Percentiles rank a stretch among this genome's conserved stretches.
Conservation (phyloP, 257 asterid species). For the Jaltomata sinuosa region DNA sequence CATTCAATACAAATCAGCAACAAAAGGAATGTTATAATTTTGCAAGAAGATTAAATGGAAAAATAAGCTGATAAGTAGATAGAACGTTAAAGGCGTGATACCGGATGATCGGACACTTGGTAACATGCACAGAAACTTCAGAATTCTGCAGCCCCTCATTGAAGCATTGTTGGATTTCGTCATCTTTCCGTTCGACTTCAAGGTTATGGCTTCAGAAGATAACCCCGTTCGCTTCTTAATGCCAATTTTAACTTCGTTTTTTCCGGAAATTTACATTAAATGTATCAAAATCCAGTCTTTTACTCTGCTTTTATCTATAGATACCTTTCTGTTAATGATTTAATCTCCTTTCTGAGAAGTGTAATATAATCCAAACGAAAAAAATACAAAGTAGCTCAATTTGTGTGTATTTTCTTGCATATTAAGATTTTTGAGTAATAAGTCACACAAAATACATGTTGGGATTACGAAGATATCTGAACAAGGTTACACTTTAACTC, state of each 20-base stretch:
- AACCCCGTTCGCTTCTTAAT: too few species aligned
- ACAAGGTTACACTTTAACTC: constrained; percentile 12
- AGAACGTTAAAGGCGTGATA: constrained; percentile 6
- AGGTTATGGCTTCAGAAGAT: too few species aligned
- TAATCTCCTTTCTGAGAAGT: too few species aligned
- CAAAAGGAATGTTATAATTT: neutral
- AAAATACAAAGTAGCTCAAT: too few species aligned
- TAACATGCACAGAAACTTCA: constrained; percentile 54
- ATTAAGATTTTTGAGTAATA: neutral
- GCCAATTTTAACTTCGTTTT: too few species aligned
- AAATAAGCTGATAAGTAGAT: neutral
- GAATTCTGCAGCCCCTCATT: constrained; percentile 33
- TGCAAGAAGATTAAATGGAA: neutral
- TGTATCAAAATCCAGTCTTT: neutral
- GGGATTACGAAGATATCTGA: constrained; percentile 5
- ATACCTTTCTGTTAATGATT: neutral
- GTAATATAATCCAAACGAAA: too few species aligned
- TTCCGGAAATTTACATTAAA: too few species aligned
- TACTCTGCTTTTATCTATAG: neutral
- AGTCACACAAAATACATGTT: too few species aligned
- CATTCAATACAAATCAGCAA: neutral
- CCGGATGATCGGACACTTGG: constrained; percentile 51
- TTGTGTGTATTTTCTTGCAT: neutral
- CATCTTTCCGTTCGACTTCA: neutral
- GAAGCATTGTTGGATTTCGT: constrained; percentile 10